Base-by-base conservation (phyloP, 2,329 filamentous ascomycete species). In the Onygenales sp. region DNA sequence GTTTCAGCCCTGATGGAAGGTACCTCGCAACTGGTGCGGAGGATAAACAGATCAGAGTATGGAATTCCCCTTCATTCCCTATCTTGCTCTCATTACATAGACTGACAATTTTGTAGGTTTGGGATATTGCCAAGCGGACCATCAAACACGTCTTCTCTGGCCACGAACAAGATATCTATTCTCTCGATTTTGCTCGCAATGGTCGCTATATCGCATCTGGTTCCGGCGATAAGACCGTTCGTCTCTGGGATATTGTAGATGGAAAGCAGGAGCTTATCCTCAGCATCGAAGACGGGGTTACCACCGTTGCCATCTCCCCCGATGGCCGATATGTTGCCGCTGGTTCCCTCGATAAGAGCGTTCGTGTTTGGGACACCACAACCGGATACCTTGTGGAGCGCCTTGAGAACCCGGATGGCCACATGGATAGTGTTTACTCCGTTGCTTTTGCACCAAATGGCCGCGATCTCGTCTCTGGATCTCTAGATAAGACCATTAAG, bases 101-200 rank as follows among this genome's bases (percentile, higher is more conserved):
- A n/a, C 3, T 27, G 5, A 31, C 17, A 13, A 21, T 49, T 33
- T 42, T 59, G 27, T 61, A 92, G 87, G 89, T 98, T 50, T 98
- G 93, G 93, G 93, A 98, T 68, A 97, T 98, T 62, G 78, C 81
- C 52, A 80, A 76, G 53, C 82, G 89, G 61, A 84, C 82, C 7
- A 97, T 98, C 67, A 88, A 90, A 64, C 89, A 93, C 67, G 89
- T 89, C 40, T 97, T 98, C 73, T 80, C 85, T n/a, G 93, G 93
- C 27, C 93, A 98, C 71, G 93, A 98, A 71, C 92, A 98, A 71
- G 93, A 98, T 61, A 98, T 98, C 58, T 97, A 97, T 72, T 95
- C 88, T 4, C 78, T 97, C 4, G 93, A 97, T 71, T 98, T 95
- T 70, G 88, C 92, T 34, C 85, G 89, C 42, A 94, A 96, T 62